Percentiles rank a stretch among this genome's conserved stretches.
Conservation (phyloP, 2,329 filamentous ascomycete species). For the Stachybotrys elegans region DNA sequence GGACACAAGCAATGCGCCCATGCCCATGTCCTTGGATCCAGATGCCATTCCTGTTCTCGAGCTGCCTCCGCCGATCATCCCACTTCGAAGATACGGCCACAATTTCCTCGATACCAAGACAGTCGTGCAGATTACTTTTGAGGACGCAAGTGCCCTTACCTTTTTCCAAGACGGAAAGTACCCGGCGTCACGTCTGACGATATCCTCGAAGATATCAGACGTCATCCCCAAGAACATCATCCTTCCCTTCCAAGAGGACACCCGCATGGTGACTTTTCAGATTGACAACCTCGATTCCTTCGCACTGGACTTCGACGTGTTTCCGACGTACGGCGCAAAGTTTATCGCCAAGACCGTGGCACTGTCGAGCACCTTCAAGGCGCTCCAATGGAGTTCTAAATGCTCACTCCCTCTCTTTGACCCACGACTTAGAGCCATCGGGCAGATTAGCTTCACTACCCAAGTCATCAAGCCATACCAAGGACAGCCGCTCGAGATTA, state of each 20-base stretch:
- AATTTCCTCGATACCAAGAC: constrained; percentile 98
- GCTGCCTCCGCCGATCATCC: constrained; percentile 92
- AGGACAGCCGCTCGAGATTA: constrained; percentile 89
- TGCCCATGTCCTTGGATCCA: constrained; percentile 65
- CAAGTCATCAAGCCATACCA: constrained; percentile 96
- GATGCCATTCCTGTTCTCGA: constrained; percentile 91
- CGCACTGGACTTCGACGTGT: constrained; percentile 94
- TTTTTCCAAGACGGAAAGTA: constrained; percentile 98
- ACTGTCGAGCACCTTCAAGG: constrained; percentile 79
- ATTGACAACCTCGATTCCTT: constrained; percentile 91
- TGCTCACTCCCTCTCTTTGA: constrained; percentile 91
- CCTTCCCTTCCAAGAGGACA: constrained; percentile 93
- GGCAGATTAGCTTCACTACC: constrained; percentile 88
- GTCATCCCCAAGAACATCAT: constrained; percentile 95
- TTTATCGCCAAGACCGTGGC: constrained; percentile 95
- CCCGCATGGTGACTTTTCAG: constrained; percentile 89
- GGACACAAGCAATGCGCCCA: constrained; percentile 44
- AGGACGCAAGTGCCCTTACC: constrained; percentile 70
- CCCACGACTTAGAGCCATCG: constrained; percentile 83
- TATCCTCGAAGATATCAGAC: constrained; percentile 93
- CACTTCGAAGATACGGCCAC: constrained; percentile 88
- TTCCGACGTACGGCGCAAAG: constrained; percentile 94
- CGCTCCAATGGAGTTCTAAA: constrained; percentile 65
- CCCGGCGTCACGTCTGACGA: constrained; percentile 87
- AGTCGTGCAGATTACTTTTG: constrained; percentile 88